These are phyloP conservation scores for Boletellus emodensis DNA, from an alignment of 768 basidiomycete genomes.

Conservation along the genomic window DNA sequence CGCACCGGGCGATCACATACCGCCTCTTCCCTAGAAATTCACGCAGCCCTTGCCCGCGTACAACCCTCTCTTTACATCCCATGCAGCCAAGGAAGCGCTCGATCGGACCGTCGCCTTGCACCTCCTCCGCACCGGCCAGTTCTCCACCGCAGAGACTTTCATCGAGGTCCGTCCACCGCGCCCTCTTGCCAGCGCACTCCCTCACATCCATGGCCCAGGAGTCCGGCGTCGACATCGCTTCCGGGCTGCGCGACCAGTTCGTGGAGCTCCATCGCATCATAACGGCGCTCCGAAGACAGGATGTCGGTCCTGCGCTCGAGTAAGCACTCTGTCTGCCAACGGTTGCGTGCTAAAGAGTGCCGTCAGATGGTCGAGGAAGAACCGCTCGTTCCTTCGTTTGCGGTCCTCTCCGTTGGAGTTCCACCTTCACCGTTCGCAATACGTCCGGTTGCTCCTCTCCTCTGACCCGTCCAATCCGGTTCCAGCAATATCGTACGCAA, in stretches of 20 bases:
- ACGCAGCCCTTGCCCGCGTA: slow-evolving; percentile 59
- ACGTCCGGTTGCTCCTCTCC: slow-evolving; percentile 70
- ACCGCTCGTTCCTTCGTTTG: slow-evolving; percentile 59
- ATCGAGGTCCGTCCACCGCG: slow-evolving; percentile 48
- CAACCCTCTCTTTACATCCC: slow-evolving; percentile 61
- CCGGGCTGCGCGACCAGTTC: slow-evolving; percentile 53
- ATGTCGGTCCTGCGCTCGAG: slow-evolving; percentile 77
- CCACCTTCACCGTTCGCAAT: slow-evolving; percentile 86
- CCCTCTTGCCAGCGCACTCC: background rate
- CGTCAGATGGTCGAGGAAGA: slow-evolving; percentile 73
- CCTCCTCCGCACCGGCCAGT: slow-evolving; percentile 77
- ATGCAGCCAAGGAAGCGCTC: slow-evolving; percentile 54
- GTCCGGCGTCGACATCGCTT: slow-evolving; percentile 53
- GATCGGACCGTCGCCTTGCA: slow-evolving; percentile 72
- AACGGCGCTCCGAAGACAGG: slow-evolving; percentile 56
- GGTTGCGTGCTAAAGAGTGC: background rate
- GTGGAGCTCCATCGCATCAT: slow-evolving; percentile 70
- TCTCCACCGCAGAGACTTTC: slow-evolving; percentile 71
- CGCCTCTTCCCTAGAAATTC: slow-evolving; percentile 48
- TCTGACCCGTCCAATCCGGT: slow-evolving; percentile 53
- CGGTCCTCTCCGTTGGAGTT: slow-evolving; percentile 85
- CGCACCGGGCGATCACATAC: background rate
- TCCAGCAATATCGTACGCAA: slow-evolving; percentile 74
- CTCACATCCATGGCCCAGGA: slow-evolving; percentile 45
- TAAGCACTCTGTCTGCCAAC: slow-evolving; percentile 34